These are phyloP conservation scores for Ophiostoma novo-ulmi DNA, from an alignment of 2,329 filamentous ascomycete genomes.

Conservation along the genomic window DNA sequence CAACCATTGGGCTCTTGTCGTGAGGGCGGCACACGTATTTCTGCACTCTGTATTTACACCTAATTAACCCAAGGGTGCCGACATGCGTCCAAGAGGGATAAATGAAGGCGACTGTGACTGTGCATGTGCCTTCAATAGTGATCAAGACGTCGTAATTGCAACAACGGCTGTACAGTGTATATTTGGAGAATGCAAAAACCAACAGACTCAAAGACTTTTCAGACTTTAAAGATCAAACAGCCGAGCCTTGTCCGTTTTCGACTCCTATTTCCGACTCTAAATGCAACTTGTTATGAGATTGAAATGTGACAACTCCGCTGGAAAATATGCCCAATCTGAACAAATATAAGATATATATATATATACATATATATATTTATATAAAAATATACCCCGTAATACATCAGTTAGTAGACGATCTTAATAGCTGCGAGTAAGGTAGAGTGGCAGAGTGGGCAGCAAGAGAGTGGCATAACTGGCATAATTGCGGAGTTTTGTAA, in stretches of 20 bases:
- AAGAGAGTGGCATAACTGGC: neutral
- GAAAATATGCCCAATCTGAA: neutral
- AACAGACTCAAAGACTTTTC: too few species aligned
- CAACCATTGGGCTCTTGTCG: neutral
- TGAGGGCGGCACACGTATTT: neutral
- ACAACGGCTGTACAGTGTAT: neutral
- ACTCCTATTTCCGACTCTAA: constrained; percentile 2
- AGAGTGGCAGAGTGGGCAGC: too few species aligned
- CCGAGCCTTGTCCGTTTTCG: constrained; percentile 7
- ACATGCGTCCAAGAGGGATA: neutral
- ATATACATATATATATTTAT: neutral
- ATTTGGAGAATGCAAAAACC: too few species aligned
- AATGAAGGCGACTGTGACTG: neutral
- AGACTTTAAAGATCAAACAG: neutral
- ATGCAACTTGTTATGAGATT: neutral
- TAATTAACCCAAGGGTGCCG: neutral
- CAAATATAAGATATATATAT: neutral
- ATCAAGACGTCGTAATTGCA: neutral
- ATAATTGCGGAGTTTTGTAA: neutral
- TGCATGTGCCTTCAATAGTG: neutral
- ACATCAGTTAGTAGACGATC: constrained; percentile 2
- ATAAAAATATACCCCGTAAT: neutral
- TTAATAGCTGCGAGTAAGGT: neutral
- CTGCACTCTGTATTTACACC: neutral
- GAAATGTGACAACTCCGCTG: constrained; percentile 1